phyloP scores from a whole-genome alignment of 164 flowering plant species.

The Sextonia rubra region DNA sequence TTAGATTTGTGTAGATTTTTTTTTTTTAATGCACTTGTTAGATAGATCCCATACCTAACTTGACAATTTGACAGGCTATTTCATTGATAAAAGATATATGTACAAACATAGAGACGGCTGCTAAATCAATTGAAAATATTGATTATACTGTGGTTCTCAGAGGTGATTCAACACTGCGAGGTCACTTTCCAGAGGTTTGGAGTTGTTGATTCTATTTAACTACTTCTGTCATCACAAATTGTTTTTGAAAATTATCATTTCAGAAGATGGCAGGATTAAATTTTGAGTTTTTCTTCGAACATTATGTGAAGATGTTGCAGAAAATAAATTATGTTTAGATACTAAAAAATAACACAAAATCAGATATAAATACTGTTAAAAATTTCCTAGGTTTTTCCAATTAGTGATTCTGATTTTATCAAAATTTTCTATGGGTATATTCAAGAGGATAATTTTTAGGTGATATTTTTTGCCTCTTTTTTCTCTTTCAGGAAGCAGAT shows the following conservation, averaged over 20 bases:
- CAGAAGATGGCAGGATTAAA: neutral
- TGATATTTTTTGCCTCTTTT: slow-evolving; percentile 9
- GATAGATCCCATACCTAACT: neutral
- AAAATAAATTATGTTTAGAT: too few species aligned
- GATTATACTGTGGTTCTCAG: slow-evolving; percentile 88
- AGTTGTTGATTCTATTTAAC: slow-evolving; percentile 1
- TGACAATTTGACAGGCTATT: slow-evolving; percentile 54
- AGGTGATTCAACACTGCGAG: slow-evolving; percentile 97
- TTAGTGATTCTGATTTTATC: too few species aligned
- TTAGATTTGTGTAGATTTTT: neutral
- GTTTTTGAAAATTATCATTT: neutral
- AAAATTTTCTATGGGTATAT: too few species aligned
- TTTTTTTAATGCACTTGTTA: neutral
- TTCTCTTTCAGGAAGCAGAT: slow-evolving; percentile 71
- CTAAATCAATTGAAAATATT: slow-evolving; percentile 45
- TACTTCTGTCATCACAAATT: neutral
- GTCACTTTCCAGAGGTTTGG: slow-evolving; percentile 98
- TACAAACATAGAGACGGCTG: slow-evolving; percentile 57
- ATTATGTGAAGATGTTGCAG: too few species aligned
- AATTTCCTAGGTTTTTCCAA: too few species aligned
- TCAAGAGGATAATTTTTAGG: too few species aligned
- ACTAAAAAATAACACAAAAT: too few species aligned
- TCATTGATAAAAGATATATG: slow-evolving; percentile 72
- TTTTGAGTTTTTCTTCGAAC: neutral
- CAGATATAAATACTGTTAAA: too few species aligned